Base-by-base conservation (phyloP, 2,329 filamentous ascomycete genomes). In the Fusarium avenaceum region DNA sequence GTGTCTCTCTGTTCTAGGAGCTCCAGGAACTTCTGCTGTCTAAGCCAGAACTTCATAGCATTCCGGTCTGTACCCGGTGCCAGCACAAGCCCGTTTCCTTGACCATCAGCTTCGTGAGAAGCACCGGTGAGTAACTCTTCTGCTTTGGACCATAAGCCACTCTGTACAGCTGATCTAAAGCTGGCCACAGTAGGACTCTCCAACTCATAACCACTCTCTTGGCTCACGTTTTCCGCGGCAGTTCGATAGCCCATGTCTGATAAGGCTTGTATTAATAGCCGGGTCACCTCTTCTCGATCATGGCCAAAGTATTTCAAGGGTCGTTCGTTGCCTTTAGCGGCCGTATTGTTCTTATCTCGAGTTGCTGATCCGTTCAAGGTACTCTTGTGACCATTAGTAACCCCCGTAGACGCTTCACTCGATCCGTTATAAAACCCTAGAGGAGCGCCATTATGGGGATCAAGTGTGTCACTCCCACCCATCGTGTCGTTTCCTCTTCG, bases 11-110 rank as follows among this genome's bases (percentile, higher is more conserved):
- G 83, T 77, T 98, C 94, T 43, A 99, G 82, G 10, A 97, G 82
- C 80, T 99, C 96, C 30, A 99, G 83, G 74, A 95, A 99, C 78
- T 98, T 98, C 77, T 99, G 96, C 76, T 97, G 92, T 67, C 95
- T 87, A 73, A 99, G 84, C 83, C 90, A 90, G 78, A 98, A 97
- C 46, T 90, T 86, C 91, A 99, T 95, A 52, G 91, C 85, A 70
- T 90, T 89, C 58, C 86, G 86, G 73, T 97, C 91, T 8, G 93
- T 91, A 24, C 88, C 90, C 43, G 92, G 87, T 17, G 90, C 88
- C 53, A 98, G 84, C 17, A 93, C 87, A 55, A 99, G 82, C 3
- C 90, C 92, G 68, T 87, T 84, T 0, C 80, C 80, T 43, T 72
- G 57, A 22, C 75, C 74, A 11, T 74, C 70, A 32, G 78, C 75